These are phyloP conservation scores for Taphrina betulina DNA, from an alignment of 1,139 yeast species.

Conservation along the genomic window DNA sequence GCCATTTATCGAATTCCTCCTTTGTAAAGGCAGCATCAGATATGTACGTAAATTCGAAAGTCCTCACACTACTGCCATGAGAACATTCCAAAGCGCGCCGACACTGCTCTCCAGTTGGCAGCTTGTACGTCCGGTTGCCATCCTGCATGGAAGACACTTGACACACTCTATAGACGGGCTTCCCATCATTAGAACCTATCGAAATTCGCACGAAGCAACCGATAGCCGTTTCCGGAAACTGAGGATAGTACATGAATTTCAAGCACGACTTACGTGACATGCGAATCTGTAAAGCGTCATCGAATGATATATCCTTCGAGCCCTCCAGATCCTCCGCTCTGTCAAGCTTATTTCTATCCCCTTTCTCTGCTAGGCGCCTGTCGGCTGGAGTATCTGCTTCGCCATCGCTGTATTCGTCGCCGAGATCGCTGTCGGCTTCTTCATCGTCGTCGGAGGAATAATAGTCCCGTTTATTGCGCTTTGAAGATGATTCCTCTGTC, in stretches of 20 bases:
- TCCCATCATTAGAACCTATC: slow-evolving; percentile 67
- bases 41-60: slow-evolving; percentile 62
- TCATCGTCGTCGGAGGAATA: slow-evolving; percentile 40
- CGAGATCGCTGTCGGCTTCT: slow-evolving; percentile 48
- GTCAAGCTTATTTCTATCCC: slow-evolving; percentile 38
- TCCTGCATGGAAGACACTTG: slow-evolving; percentile 62
- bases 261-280: slow-evolving; percentile 75
- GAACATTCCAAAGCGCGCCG: slow-evolving; percentile 48
- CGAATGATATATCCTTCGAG: slow-evolving; percentile 46
- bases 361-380: slow-evolving; percentile 33
- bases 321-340: slow-evolving; percentile 42
- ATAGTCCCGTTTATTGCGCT: slow-evolving; percentile 19
- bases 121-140: slow-evolving; percentile 51
- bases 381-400: slow-evolving; percentile 42
- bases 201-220: slow-evolving; percentile 74
- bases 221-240: slow-evolving; percentile 61
- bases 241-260: slow-evolving; percentile 78
- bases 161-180: slow-evolving; percentile 75
- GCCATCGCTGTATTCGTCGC: slow-evolving; percentile 44
- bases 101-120: slow-evolving; percentile 34
- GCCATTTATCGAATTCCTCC: slow-evolving; percentile 73
- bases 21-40: slow-evolving; percentile 38
- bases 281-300: slow-evolving; percentile 66
- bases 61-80: slow-evolving; percentile 68
- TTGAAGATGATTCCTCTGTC: slow-evolving; percentile 40